Conservation (phyloP, 129 eudicot species). For the Helichrysum umbraculigerum region DNA sequence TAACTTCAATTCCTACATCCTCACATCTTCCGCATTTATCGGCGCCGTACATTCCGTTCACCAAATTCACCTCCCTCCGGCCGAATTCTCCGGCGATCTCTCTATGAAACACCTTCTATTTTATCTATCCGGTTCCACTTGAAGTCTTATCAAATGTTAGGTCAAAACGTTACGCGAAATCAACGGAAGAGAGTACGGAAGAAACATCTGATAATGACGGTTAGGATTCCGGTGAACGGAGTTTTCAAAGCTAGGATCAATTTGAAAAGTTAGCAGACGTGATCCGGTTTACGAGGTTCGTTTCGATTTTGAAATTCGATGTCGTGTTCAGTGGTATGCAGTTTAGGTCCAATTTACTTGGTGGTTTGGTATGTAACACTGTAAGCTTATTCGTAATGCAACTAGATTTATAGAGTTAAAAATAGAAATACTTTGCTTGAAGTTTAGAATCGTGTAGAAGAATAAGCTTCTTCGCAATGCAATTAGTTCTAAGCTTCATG, state of each 20-base stretch:
- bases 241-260: constrained; percentile 29
- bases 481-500: neutral
- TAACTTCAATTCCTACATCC: constrained; percentile 30
- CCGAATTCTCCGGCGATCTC: constrained; percentile 32
- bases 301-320: constrained; percentile 10
- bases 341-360: neutral
- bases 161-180: constrained; percentile 44
- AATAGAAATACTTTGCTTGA: neutral
- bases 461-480: no score
- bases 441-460: neutral
- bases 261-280: constrained; percentile 41
- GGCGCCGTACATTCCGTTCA: constrained; percentile 27
- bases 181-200: constrained; percentile 46
- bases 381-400: neutral
- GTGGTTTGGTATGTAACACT: neutral
- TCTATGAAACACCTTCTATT: constrained; percentile 36
- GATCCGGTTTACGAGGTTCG: constrained; percentile 93
- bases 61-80: constrained; percentile 37
- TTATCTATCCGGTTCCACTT: constrained; percentile 34
- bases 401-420: neutral
- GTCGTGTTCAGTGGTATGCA: neutral
- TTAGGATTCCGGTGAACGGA: constrained; percentile 16
- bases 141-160: constrained; percentile 24
- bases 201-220: constrained; percentile 41
- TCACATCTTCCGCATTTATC: constrained; percentile 44